These are phyloP conservation scores for Podospora australis DNA, from an alignment of 495 filamentous ascomycete species.

Conservation along the genomic window DNA sequence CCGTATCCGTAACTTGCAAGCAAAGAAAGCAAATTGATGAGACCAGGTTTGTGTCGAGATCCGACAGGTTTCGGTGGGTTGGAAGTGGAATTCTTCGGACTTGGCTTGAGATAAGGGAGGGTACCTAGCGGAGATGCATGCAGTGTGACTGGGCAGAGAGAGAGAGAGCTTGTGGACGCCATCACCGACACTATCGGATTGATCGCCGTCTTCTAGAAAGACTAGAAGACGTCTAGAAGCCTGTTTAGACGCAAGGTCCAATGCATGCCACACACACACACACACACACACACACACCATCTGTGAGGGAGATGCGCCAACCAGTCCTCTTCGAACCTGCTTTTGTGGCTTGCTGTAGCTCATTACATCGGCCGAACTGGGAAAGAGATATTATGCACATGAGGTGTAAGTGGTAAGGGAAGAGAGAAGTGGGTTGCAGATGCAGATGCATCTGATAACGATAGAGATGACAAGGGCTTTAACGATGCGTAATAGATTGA, in stretches of 20 bases:
- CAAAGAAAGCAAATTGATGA: too few relatives aligned
- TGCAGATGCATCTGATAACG: background rate
- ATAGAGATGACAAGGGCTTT: background rate
- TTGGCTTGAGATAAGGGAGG: too few relatives aligned
- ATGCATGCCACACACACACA: too few relatives aligned
- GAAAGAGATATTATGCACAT: background rate
- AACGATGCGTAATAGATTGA: too few relatives aligned
- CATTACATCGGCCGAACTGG: background rate
- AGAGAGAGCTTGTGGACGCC: background rate
- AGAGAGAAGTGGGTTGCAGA: background rate
- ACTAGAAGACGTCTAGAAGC: constrained; percentile 16
- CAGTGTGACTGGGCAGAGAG: background rate
- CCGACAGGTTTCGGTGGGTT: too few relatives aligned
- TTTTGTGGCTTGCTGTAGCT: too few relatives aligned
- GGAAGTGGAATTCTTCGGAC: too few relatives aligned
- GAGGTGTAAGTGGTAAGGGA: background rate
- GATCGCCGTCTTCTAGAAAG: constrained; percentile 6
- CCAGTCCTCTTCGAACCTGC: too few relatives aligned
- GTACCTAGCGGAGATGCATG: background rate
- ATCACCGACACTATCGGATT: background rate
- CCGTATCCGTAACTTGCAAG: too few relatives aligned
- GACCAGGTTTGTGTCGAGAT: too few relatives aligned
- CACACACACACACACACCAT: too few relatives aligned
- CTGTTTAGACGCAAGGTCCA: background rate
- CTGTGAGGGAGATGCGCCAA: too few relatives aligned